Base-by-base conservation (phyloP, 768 basidiomycete species). In the Hebeloma cylindrosporum region DNA sequence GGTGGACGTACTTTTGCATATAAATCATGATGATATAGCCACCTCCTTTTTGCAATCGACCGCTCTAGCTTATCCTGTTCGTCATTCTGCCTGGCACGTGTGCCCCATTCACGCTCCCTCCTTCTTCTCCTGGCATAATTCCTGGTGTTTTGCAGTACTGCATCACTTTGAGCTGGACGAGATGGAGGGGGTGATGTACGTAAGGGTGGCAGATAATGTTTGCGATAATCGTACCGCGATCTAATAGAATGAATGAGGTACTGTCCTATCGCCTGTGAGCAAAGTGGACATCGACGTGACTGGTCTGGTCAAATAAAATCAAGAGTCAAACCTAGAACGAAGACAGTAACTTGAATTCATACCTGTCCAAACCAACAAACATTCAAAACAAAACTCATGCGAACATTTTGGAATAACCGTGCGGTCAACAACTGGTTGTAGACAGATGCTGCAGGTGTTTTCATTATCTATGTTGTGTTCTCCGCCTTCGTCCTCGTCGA, bases 311-410 rank as follows among this genome's bases (percentile, higher is more conserved):
- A n/a, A 43, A 41, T 21, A 23, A 13, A 16, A 32, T 10, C 45
- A 13, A 16, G 27, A 16, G 28, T 18, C n/a, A 39, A 21, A 17
- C 31, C 26, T 34, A 14, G 17, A 27, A 20, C 4, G 7, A 43
- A 11, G 4, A 40, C 7, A 25, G 7, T 45, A 8, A 20, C 22
- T n/a, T 18, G 22, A 10, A 20, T n/a, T 67, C 77, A 53, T 48
- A 88, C 88, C 84, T 41, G 87, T 78, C 93, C 93, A 95, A 1
- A 93, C 66, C 35, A 86, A 69, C 17, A 96, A 73, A 61, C 93
- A 97, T 44, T 90, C 88, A 53, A 95, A 95, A 58, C 93, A 97
- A 59, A 94, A 94, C 58, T 89, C 87, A 70, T 97, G 93, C 2
- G 89, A 87, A 63, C 93, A 96, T 6, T 72, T 75, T 1, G 92